A percentile compares a stretch with the other conserved stretches of the same genome.
Conservation (phyloP, 345 rosid species). For the Salix suchowensis region DNA sequence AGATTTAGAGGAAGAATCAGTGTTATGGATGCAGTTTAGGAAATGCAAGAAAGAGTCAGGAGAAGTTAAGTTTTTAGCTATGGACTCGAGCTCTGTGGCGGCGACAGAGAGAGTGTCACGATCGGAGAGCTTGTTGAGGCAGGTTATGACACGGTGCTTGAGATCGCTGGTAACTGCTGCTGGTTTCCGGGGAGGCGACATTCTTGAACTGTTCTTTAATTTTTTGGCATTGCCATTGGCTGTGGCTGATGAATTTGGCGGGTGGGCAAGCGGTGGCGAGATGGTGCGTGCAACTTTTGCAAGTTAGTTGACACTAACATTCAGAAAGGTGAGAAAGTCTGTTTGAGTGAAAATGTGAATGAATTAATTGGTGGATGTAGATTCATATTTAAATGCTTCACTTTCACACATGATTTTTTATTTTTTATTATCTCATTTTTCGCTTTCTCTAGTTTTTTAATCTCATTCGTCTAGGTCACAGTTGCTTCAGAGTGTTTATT, state of each 20-base stretch:
- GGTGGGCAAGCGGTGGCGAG: not conserved
- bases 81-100: conserved; percentile 75
- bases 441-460: not conserved
- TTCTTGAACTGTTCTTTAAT: not conserved
- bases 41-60: conserved; percentile 61
- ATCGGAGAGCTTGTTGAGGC: conserved; percentile 88
- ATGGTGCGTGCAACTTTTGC: not conserved
- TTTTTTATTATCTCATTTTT: not conserved
- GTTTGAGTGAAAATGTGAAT: not conserved
- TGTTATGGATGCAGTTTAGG: conserved; percentile 64
- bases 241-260: not conserved
- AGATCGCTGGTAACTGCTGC: conserved; percentile 33
- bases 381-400: not conserved
- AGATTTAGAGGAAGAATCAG: conserved; percentile 66
- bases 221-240: not conserved
- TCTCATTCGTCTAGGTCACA: not conserved
- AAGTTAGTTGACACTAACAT: not conserved
- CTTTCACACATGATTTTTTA: not conserved
- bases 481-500: too few species aligned
- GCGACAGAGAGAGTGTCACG: conserved; percentile 85
- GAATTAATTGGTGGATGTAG: not conserved
- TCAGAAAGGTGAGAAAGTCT: not conserved
- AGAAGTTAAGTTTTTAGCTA: conserved; percentile 48
- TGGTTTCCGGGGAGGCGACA: conserved; percentile 1
- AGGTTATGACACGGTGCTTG: conserved; percentile 68